phyloP scores from a whole-genome alignment of 495 filamentous ascomycete species.

The Xylaria bambusicola region DNA sequence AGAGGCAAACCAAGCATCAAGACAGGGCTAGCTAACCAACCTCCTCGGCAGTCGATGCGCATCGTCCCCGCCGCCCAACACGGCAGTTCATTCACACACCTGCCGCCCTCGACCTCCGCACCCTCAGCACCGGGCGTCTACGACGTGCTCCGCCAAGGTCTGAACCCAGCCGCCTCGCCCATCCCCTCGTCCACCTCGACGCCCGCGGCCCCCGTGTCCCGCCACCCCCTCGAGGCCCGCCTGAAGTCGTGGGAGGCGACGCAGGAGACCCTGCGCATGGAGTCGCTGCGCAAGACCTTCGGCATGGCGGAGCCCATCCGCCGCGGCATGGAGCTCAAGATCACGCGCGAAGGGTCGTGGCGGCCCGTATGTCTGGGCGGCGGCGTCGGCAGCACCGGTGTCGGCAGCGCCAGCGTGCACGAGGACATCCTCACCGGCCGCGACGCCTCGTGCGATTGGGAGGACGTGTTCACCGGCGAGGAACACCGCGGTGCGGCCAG shows the following conservation, averaged over 20 bases:
- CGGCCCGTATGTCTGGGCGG: constrained; percentile 50
- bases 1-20: not conserved
- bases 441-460: constrained; percentile 77
- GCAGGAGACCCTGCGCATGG: constrained; percentile 85
- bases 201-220: constrained; percentile 50
- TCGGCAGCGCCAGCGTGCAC: constrained; percentile 54
- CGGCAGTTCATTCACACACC: constrained; percentile 60
- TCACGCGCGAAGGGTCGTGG: constrained; percentile 61
- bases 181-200: constrained; percentile 43
- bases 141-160: constrained; percentile 84
- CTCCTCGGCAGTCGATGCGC: constrained; percentile 74
- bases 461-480: constrained; percentile 83
- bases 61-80: constrained; percentile 70
- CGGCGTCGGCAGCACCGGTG: constrained; percentile 14
- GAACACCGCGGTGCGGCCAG: constrained; percentile 66
- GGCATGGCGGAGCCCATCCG: constrained; percentile 93
- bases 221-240: constrained; percentile 89
- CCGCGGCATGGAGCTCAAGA: constrained; percentile 93
- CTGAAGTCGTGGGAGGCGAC: constrained; percentile 81
- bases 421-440: constrained; percentile 82
- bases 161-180: constrained; percentile 56
- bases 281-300: constrained; percentile 77
- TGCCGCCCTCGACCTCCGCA: constrained; percentile 60
- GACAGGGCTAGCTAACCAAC: constrained; percentile 29
- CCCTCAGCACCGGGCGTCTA: constrained; percentile 89